A percentile compares a stretch with the other conserved stretches of the same genome.
phyloP scores from a whole-genome alignment of 2,329 filamentous ascomycete species.

The Neofusicoccum kwambonambiense region DNA sequence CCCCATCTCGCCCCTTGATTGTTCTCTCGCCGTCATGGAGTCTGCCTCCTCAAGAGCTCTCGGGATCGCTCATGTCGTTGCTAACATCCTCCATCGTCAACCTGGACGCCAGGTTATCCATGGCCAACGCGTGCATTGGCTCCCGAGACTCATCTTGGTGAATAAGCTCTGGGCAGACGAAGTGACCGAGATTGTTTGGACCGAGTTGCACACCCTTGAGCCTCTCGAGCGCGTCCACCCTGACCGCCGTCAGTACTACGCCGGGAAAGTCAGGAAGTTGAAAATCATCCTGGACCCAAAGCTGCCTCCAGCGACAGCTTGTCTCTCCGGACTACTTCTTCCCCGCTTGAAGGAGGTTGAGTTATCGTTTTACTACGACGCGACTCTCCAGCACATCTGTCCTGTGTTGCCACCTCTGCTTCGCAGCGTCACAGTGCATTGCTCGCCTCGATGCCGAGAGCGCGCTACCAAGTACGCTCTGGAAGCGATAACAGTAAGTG shows the following conservation, averaged over 20 bases:
- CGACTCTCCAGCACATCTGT: not conserved
- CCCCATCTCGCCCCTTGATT: not conserved
- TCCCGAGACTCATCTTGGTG: not conserved
- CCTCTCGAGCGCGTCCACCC: not conserved
- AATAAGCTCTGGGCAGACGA: constrained; percentile 14
- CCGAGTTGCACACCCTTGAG: not conserved
- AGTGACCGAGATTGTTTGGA: not conserved
- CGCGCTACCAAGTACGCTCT: not conserved
- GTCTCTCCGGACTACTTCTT: not conserved
- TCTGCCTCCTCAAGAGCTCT: constrained; percentile 6
- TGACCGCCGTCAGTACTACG: not conserved
- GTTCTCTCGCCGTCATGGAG: not conserved
- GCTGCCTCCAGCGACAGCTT: not conserved
- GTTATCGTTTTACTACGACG: not conserved
- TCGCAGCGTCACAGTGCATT: not conserved
- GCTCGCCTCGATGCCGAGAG: not conserved
- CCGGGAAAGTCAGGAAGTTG: not conserved
- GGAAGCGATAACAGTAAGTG: constrained; percentile 2
- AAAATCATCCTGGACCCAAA: not conserved
- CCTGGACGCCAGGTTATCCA: not conserved
- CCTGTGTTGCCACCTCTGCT: not conserved
- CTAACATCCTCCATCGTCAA: not conserved
- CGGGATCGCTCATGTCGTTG: constrained; percentile 7
- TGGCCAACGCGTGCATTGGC: not conserved
- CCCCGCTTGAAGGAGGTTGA: constrained; percentile 1